Conservation (phyloP, 1,139 yeast genomes). For the Yamadazyma atmosphaerica region DNA sequence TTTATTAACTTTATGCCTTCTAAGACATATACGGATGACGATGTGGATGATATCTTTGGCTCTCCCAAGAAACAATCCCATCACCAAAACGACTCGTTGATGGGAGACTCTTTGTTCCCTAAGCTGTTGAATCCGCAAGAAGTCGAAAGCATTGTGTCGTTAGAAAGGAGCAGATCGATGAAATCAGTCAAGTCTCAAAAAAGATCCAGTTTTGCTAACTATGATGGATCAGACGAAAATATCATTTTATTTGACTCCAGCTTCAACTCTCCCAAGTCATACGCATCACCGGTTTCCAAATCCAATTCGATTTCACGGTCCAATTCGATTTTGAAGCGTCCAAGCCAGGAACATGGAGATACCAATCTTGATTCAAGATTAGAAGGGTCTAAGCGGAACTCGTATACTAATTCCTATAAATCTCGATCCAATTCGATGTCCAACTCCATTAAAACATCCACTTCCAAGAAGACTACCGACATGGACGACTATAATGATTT, state of each 20-base stretch:
- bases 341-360: slow-evolving; percentile 4
- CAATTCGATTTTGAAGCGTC: slow-evolving; percentile 52
- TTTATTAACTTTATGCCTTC: slow-evolving; percentile 12
- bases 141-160: slow-evolving; percentile 70
- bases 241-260: slow-evolving; percentile 27
- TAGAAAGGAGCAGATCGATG: slow-evolving; percentile 69
- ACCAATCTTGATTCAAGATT: slow-evolving; percentile 7
- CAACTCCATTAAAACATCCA: background rate
- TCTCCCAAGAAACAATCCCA: slow-evolving; percentile 28
- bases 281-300: slow-evolving; percentile 16
- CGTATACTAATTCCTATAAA: background rate
- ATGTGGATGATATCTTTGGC: slow-evolving; percentile 25
- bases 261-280: slow-evolving; percentile 9
- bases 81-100: slow-evolving; percentile 18
- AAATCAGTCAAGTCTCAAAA: slow-evolving; percentile 45
- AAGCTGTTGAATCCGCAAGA: slow-evolving; percentile 65
- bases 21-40: background rate
- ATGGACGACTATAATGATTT: slow-evolving; percentile 33
- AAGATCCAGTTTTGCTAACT: slow-evolving; percentile 44
- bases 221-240: slow-evolving; percentile 51
- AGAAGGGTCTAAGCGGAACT: background rate
- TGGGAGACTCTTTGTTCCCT: slow-evolving; percentile 73
- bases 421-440: background rate
- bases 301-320: slow-evolving; percentile 26
- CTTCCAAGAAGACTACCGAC: slow-evolving; percentile 4